Evolutionary conservation across 257 asterid genomes (phyloP), one percentile per base, ranked within the genome.

Genomic region (Catharanthus roseus): DNA sequence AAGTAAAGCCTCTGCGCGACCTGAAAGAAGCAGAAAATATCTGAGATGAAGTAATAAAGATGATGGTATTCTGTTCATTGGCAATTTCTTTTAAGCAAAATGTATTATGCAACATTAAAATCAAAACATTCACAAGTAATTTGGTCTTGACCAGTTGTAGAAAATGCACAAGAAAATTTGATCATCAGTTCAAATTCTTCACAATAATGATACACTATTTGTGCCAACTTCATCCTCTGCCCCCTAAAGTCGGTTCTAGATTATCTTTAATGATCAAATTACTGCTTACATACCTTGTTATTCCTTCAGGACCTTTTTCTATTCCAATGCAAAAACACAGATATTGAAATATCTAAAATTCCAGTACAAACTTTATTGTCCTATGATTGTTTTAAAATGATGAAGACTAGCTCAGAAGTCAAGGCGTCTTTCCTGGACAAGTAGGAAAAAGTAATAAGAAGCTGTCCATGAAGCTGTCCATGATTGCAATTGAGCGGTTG

Each of bases 1-100:
- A 39, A 89, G 87, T 61, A 89, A 83, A 77, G 97, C 97, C 83
- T 91, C 96, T 26, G 97, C 96, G 67, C 97, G 90, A 36, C 97
- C 97, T 91, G 87, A 79, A 79, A 49, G 33, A 63, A 60, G 21
- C 23, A 44, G 56, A 29, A 63, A 36, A 44, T 12, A 11, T 28
- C 38, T 45, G 29, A 61, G 49, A 7, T 3, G 19, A 62, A 39
- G 69, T 12, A 49, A 36, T 26, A 34, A 8, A 4, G 23, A 4
- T 18, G 24, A 1, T 0, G 19, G 51, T 45, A 12, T 45, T 49
- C 3, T 19, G 10, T 49, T 49, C 55, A 49, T 5, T 16, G 23
- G 18, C 51, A 49, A 0, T 49, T n/a, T 23, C 55, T 21, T 51
- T 11, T 7, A 21, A 21, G 58, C 26, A 51, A 51, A 19, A 49